A percentile compares a stretch with the other conserved stretches of the same genome.
These are phyloP conservation scores for Choanephora cucurbitarum DNA, from an alignment of 371 early-diverging fungal species.

Conservation along the genomic window DNA sequence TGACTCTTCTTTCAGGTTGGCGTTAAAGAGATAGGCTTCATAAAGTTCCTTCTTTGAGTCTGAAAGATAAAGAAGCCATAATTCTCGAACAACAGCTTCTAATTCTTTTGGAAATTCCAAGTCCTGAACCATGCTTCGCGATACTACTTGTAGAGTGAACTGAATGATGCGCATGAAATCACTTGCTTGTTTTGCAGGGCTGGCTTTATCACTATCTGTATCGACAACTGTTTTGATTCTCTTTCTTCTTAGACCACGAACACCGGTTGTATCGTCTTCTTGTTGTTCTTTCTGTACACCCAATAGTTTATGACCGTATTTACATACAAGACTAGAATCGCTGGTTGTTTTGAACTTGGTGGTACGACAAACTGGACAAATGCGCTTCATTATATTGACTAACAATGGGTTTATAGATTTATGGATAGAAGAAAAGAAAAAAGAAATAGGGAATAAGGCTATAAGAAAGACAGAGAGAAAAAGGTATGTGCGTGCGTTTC, in stretches of 20 bases:
- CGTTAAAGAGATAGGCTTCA: conserved; percentile 21
- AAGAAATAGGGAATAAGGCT: too few species aligned
- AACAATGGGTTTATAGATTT: too few species aligned
- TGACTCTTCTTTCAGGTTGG: conserved; percentile 6
- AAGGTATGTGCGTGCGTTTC: neutral
- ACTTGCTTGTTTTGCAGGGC: conserved; percentile 9
- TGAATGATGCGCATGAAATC: conserved; percentile 23
- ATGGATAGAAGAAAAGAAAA: too few species aligned
- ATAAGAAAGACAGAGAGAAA: too few species aligned
- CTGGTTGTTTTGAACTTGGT: conserved; percentile 20
- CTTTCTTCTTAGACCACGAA: neutral
- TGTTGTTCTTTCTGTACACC: conserved; percentile 24
- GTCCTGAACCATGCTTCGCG: conserved; percentile 29
- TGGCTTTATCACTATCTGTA: neutral
- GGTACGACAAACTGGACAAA: conserved; percentile 28
- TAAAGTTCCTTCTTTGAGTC: conserved; percentile 10
- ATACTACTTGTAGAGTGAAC: conserved; percentile 21
- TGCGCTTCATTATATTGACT: conserved; percentile 10
- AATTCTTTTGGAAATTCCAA: conserved; percentile 33
- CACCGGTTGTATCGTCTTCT: conserved; percentile 7
- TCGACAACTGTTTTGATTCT: neutral
- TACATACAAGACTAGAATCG: conserved; percentile 26
- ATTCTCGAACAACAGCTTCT: conserved; percentile 33
- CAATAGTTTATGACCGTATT: conserved; percentile 36
- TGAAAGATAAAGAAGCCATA: conserved; percentile 37